Conservation (phyloP, 2,329 filamentous ascomycete species). For the Herpotrichia juniperi region DNA sequence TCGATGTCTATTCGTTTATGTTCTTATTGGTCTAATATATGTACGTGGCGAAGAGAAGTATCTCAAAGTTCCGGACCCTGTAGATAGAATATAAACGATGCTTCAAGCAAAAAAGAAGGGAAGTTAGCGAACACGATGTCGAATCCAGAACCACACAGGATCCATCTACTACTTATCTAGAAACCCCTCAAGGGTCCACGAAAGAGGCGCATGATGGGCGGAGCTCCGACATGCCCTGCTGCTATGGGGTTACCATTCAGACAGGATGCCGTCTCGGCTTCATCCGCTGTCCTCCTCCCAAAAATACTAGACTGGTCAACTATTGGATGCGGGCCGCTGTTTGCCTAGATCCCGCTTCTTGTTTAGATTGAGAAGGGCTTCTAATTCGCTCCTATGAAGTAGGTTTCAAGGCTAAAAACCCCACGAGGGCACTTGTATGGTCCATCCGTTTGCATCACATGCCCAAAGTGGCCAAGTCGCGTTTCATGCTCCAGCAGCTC, state of each 20-base stretch:
- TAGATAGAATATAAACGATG: not conserved
- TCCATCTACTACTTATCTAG: not conserved
- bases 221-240: not conserved
- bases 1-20: too few relatives aligned
- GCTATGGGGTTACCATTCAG: not conserved
- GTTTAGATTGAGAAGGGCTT: constrained; percentile 3
- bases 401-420: constrained; percentile 10
- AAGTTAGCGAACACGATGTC: constrained; percentile 1
- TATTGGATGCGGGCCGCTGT: not conserved
- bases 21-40: too few relatives aligned
- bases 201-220: constrained; percentile 1
- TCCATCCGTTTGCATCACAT: constrained; percentile 10
- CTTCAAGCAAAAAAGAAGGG: constrained; percentile 1
- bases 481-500: constrained; percentile 16
- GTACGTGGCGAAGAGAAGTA: too few relatives aligned
- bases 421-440: constrained; percentile 7
- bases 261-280: not conserved
- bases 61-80: constrained; percentile 12
- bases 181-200: not conserved
- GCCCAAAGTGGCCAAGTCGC: constrained; percentile 16
- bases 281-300: not conserved
- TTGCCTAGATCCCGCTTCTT: too few relatives aligned
- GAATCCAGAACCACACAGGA: not conserved
- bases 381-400: constrained; percentile 3
- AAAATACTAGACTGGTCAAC: not conserved